Evolutionary conservation across 805 yeast genomes (phyloP).

Genomic region (Starmerella etchellsii): DNA sequence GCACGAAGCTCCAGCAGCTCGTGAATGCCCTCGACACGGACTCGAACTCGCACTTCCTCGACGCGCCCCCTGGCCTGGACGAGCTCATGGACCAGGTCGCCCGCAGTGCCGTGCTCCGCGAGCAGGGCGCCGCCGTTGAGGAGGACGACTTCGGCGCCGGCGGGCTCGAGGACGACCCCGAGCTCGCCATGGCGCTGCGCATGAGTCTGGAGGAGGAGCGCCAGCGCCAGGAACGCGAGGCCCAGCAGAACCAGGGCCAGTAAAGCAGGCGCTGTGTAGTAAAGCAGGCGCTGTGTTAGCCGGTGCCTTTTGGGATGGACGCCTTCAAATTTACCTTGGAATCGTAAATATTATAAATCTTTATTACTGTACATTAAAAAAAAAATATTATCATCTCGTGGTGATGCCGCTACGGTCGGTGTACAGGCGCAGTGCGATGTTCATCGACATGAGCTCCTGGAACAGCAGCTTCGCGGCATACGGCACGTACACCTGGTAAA

Average conservation of each 20-base stretch:
- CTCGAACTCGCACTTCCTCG: slow-evolving; percentile 57
- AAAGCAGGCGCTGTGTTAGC: too few relatives aligned
- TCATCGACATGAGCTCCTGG: slow-evolving; percentile 99
- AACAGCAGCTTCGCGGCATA: slow-evolving; percentile 95
- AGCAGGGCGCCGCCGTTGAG: slow-evolving; percentile 30
- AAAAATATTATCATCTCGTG: too few relatives aligned
- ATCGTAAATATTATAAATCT: too few relatives aligned
- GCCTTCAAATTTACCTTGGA: too few relatives aligned
- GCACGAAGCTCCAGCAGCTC: slow-evolving; percentile 68
- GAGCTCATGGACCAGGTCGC: slow-evolving; percentile 70
- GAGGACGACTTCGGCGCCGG: slow-evolving; percentile 31
- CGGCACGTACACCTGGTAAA: slow-evolving; percentile 94
- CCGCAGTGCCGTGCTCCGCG: slow-evolving; percentile 51
- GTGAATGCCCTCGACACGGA: slow-evolving; percentile 54
- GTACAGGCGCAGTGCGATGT: slow-evolving; percentile 90
- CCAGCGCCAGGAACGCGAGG: slow-evolving; percentile 35
- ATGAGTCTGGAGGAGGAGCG: slow-evolving; percentile 90
- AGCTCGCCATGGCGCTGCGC: slow-evolving; percentile 88
- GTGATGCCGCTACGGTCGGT: slow-evolving; percentile 71
- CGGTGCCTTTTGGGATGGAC: too few relatives aligned
- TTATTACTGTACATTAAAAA: too few relatives aligned
- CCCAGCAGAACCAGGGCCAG: background rate
- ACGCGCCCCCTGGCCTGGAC: slow-evolving; percentile 79
- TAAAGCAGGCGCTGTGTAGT: too few relatives aligned
- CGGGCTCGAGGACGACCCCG: slow-evolving; percentile 63